Percentiles rank a stretch among this genome's conserved stretches.
These are phyloP conservation scores for Clavispora vitiphila DNA, from an alignment of 805 yeast species.

Conservation along the genomic window DNA sequence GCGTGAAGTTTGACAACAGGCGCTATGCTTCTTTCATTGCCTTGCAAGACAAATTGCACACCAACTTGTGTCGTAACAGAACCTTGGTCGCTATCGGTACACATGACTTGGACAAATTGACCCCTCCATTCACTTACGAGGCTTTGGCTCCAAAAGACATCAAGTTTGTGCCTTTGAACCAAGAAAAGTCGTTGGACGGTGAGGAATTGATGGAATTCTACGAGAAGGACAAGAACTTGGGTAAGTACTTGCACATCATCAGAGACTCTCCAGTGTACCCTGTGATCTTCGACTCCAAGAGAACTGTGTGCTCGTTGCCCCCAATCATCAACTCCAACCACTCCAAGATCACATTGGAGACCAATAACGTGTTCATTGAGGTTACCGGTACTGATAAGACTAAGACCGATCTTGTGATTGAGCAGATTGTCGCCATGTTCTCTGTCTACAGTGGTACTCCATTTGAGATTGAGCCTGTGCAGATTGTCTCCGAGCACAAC, in stretches of 20 bases:
- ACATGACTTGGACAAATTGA: conserved; percentile 80
- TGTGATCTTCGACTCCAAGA: conserved; percentile 72
- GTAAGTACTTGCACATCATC: conserved; percentile 83
- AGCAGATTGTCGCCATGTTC: conserved; percentile 94
- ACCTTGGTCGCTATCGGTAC: conserved; percentile 98
- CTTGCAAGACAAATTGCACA: conserved; percentile 91
- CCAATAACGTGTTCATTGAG: conserved; percentile 87
- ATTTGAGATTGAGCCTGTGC: conserved; percentile 86
- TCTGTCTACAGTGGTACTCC: conserved; percentile 77
- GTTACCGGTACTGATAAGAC: conserved; percentile 94
- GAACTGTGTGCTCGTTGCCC: conserved; percentile 85
- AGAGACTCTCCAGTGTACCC: conserved; percentile 88
- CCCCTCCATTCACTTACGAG: conserved; percentile 82
- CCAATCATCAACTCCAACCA: conserved; percentile 93
- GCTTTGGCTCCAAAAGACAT: conserved; percentile 77
- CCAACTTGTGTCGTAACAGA: conserved; percentile 95
- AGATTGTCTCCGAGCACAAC: conserved; percentile 79
- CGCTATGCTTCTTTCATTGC: conserved; percentile 92
- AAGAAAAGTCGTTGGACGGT: conserved; percentile 66
- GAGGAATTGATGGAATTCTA: conserved; percentile 80
- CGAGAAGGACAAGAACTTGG: conserved; percentile 83
- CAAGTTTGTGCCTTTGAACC: conserved; percentile 71
- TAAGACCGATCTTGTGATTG: conserved; percentile 87
- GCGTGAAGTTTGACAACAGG: conserved; percentile 74
- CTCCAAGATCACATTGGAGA: conserved; percentile 80